Base-by-base conservation (phyloP, 108 stramenopile species). In the Discostella stelligeroides region DNA sequence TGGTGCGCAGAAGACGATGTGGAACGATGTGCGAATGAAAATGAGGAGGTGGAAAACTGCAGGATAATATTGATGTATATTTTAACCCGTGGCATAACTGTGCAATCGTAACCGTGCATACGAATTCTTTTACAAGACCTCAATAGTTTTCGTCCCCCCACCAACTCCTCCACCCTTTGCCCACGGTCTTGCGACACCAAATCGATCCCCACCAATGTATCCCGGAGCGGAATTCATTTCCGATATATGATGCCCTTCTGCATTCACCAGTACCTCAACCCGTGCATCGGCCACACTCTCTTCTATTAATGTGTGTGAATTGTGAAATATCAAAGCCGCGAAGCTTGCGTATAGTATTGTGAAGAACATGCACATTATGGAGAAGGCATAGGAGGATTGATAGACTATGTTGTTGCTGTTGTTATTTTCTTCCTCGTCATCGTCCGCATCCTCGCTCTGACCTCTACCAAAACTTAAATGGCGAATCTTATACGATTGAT, bases 351-450 rank as follows among this genome's bases (percentile, higher is more conserved):
- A 95, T 47, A 95, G 48, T 9, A 86, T 63, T n/a, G 94, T 92
- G 66, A 95, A 76, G 60, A 95, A 88, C 24, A 92, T 79, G 68
- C 94, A 95, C 75, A 92, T 66, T 17, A 89, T 85, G 20, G 80
- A 82, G 61, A 95, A 95, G 4, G 89, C 91, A 63, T 80, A 82
- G 0, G 87, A 85, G 20, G 87, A 76, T 54, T 86, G 85, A 58
- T 83, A 66, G 10, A 81, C 79, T 7, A 81, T 71, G 34, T 58
- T 65, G 9, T 45, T 53, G 20, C n/a, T 30, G 46, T 68, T 58
- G 46, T 54, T 45, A 18, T 80, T 64, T 60, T 63, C 56, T 9
- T 65, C 51, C 25, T 73, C 66, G 34, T 82, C 46, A 46, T 81
- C 42, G 27, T 71, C 21, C 2, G 0, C 49, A 8, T 25, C 49